Evolutionary conservation across 1,284 basidiomycete genomes (phyloP).

Genomic region (Pholiota adiposa): DNA sequence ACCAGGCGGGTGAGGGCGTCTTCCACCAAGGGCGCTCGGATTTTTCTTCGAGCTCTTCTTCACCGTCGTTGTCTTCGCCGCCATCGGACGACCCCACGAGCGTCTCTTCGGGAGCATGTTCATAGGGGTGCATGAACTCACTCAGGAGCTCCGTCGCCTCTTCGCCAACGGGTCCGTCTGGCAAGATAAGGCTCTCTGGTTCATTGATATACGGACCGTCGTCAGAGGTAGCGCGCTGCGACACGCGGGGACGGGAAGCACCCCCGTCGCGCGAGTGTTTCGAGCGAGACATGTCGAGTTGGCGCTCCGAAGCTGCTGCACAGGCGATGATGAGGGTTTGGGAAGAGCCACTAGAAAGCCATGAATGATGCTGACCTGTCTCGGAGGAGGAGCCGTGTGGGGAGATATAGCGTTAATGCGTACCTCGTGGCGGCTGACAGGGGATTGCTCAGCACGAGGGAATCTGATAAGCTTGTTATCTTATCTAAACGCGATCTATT

Average conservation of each 20-base stretch:
- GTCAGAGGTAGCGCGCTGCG: constrained; percentile 6
- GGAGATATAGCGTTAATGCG: neutral
- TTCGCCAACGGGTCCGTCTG: constrained; percentile 50
- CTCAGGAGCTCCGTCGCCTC: constrained; percentile 50
- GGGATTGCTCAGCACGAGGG: constrained; percentile 2
- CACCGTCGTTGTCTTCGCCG: constrained; percentile 27
- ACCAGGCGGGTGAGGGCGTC: constrained; percentile 73
- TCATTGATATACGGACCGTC: constrained; percentile 27
- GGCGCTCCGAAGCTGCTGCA: no score
- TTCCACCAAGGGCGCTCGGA: constrained; percentile 65
- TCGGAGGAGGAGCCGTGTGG: neutral
- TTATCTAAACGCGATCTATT: neutral
- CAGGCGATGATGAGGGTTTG: constrained; percentile 1
- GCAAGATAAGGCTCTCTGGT: constrained; percentile 44
- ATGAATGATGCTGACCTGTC: neutral
- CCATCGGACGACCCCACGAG: constrained; percentile 34
- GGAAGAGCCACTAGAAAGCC: neutral
- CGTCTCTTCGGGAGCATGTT: constrained; percentile 41
- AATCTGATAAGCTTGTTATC: neutral
- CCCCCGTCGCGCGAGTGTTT: neutral
- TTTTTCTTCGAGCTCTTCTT: constrained; percentile 6
- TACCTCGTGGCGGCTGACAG: constrained; percentile 3
- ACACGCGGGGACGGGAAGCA: neutral
- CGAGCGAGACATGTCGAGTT: constrained; percentile 1
- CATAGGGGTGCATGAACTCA: constrained; percentile 49